phyloP scores from a whole-genome alignment of 1,284 basidiomycete species.

The Naganishia albida region DNA sequence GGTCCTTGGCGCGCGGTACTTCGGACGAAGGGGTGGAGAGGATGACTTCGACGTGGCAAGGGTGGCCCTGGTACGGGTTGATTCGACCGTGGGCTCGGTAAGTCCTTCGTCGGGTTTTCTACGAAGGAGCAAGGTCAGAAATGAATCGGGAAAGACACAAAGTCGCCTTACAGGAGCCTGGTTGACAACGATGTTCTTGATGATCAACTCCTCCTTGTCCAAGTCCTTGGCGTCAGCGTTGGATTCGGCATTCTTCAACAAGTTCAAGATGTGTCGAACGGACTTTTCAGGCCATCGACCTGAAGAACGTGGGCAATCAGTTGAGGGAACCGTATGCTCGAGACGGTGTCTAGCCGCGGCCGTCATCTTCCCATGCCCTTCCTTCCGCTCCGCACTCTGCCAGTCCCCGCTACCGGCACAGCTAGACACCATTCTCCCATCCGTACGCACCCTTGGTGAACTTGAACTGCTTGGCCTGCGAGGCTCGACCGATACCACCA shows the following conservation, averaged over 20 bases:
- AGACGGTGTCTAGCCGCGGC: not conserved
- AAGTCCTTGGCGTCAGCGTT: slow-evolving; percentile 99
- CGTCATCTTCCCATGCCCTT: not conserved
- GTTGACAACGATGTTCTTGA: slow-evolving; percentile 98
- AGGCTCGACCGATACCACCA: slow-evolving; percentile 94
- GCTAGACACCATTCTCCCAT: not conserved
- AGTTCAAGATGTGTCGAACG: slow-evolving; percentile 88
- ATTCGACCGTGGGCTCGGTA: slow-evolving; percentile 98
- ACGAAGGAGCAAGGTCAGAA: slow-evolving; percentile 19
- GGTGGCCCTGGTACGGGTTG: slow-evolving; percentile 87
- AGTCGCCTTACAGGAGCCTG: slow-evolving; percentile 81
- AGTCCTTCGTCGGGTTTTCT: slow-evolving; percentile 99
- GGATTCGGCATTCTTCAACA: slow-evolving; percentile 98
- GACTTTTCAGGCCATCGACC: slow-evolving; percentile 99
- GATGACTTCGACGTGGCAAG: slow-evolving; percentile 93
- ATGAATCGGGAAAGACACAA: not conserved
- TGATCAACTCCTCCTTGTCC: slow-evolving; percentile 84
- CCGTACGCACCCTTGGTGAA: slow-evolving; percentile 79
- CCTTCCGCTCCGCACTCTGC: not conserved
- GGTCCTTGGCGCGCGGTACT: slow-evolving; percentile 87
- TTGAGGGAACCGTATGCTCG: not conserved
- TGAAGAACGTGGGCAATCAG: slow-evolving; percentile 45
- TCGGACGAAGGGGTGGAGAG: slow-evolving; percentile 73
- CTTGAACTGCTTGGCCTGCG: slow-evolving; percentile 97
- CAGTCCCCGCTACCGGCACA: not conserved